Conservation (phyloP, 2,329 filamentous ascomycete genomes). For the Penicillium sp. region DNA sequence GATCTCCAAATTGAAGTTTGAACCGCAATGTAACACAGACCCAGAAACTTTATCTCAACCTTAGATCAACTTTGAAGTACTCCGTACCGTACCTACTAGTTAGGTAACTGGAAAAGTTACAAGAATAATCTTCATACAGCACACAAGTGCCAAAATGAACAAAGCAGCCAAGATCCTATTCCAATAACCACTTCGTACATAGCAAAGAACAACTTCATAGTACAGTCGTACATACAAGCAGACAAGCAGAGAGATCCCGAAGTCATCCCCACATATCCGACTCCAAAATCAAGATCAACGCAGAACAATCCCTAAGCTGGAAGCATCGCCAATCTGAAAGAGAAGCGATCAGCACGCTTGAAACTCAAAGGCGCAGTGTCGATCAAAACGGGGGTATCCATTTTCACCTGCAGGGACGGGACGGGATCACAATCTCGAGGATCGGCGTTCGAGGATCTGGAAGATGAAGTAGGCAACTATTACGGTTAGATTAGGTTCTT, state of each 20-base stretch:
- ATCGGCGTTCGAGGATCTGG: slow-evolving; percentile 34
- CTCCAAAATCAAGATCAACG: not conserved
- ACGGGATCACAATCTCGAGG: slow-evolving; percentile 9
- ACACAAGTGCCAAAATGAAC: not conserved
- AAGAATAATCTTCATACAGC: too few species aligned
- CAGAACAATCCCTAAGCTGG: not conserved
- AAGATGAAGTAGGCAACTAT: slow-evolving; percentile 35
- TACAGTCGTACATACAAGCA: too few species aligned
- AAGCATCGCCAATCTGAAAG: not conserved
- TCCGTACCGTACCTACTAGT: too few species aligned
- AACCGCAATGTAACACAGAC: not conserved
- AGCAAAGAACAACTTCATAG: not conserved
- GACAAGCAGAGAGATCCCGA: not conserved
- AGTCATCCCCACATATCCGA: not conserved
- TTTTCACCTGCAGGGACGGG: not conserved
- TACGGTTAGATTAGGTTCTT: slow-evolving; percentile 7
- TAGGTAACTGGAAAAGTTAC: too few species aligned
- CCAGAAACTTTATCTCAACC: not conserved
- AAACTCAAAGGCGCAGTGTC: not conserved
- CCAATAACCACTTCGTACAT: too few species aligned
- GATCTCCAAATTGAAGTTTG: not conserved
- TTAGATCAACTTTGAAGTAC: too few species aligned
- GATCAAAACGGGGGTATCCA: not conserved
- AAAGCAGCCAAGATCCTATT: not conserved
- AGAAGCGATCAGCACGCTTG: not conserved